Evolutionary conservation across 2,329 filamentous ascomycete genomes (phyloP).

Genomic region (Teratosphaeria nubilosa): DNA sequence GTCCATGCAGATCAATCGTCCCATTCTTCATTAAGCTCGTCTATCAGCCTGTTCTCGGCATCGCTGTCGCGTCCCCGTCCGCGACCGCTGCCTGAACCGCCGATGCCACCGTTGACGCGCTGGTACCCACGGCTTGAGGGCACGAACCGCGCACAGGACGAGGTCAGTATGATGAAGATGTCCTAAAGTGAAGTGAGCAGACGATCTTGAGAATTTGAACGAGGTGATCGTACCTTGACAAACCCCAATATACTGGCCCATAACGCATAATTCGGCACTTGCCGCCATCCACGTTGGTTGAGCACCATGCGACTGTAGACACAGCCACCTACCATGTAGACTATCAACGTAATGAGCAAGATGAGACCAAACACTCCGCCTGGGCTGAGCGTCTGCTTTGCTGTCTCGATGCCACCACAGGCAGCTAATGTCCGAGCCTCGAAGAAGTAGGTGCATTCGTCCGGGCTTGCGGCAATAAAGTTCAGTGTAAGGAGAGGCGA

Average conservation of each 20-base stretch:
- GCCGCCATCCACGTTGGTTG: constrained; percentile 88
- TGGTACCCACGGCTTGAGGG: constrained; percentile 59
- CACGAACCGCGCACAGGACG: constrained; percentile 58
- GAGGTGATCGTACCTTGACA: constrained; percentile 51
- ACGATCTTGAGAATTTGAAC: not conserved
- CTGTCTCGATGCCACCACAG: constrained; percentile 59
- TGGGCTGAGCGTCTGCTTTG: constrained; percentile 50
- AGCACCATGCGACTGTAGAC: constrained; percentile 93
- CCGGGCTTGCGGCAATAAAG: constrained; percentile 71
- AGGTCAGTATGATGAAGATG: constrained; percentile 57
- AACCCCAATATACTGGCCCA: constrained; percentile 85
- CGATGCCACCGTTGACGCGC: constrained; percentile 46
- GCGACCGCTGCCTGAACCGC: constrained; percentile 35
- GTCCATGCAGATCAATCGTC: constrained; percentile 49
- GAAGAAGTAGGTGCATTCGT: constrained; percentile 93
- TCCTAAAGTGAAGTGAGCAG: constrained; percentile 26
- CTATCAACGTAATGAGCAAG: constrained; percentile 61
- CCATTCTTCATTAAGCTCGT: constrained; percentile 95
- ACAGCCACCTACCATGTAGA: constrained; percentile 84
- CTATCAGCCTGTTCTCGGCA: constrained; percentile 87
- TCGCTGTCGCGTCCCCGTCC: constrained; percentile 46
- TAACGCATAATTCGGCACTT: constrained; percentile 85
- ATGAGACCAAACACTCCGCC: constrained; percentile 84
- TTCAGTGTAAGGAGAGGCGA: constrained; percentile 59
- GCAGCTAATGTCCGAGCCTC: constrained; percentile 79